A percentile compares a stretch with the other conserved stretches of the same genome.
These are phyloP conservation scores for Schizochytrium sp. DNA, from an alignment of 108 stramenopile genomes.

Conservation along the genomic window DNA sequence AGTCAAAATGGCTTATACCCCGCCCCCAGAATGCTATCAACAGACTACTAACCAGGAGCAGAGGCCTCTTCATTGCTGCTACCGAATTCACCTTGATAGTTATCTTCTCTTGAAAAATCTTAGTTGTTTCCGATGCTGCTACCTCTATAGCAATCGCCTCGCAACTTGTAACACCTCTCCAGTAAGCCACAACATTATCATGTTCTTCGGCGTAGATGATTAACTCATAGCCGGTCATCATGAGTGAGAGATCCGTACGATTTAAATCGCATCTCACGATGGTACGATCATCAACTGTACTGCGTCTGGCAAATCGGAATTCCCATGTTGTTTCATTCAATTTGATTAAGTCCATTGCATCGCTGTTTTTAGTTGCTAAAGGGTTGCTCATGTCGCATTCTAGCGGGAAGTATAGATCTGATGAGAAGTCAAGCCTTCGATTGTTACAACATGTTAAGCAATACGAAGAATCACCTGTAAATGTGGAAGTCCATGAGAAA, in stretches of 20 bases:
- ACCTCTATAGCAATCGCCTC: slow-evolving; percentile 1
- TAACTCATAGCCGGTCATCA: slow-evolving; percentile 8
- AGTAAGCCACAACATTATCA: slow-evolving; percentile 4
- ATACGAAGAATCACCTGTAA: neutral
- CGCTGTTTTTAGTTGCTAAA: neutral
- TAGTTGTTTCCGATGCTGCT: neutral
- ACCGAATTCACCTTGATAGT: neutral
- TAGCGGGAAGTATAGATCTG: neutral
- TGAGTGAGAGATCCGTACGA: neutral
- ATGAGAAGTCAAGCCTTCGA: neutral
- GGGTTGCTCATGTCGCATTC: slow-evolving; percentile 23
- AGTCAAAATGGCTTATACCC: neutral
- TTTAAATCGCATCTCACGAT: neutral
- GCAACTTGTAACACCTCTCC: slow-evolving; percentile 12
- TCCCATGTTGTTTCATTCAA: slow-evolving; percentile 33
- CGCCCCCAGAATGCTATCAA: neutral
- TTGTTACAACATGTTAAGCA: slow-evolving; percentile 29
- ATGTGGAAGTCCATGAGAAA: neutral
- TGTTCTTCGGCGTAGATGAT: neutral
- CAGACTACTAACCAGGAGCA: neutral
- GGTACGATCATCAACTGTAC: slow-evolving; percentile 26
- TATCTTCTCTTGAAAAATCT: slow-evolving; percentile 3
- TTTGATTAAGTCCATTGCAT: neutral
- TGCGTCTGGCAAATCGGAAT: slow-evolving; percentile 34
- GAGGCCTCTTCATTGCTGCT: neutral